Evolutionary conservation across 345 rosid genomes (phyloP).

Genomic region (Aquilaria yunnanensis): DNA sequence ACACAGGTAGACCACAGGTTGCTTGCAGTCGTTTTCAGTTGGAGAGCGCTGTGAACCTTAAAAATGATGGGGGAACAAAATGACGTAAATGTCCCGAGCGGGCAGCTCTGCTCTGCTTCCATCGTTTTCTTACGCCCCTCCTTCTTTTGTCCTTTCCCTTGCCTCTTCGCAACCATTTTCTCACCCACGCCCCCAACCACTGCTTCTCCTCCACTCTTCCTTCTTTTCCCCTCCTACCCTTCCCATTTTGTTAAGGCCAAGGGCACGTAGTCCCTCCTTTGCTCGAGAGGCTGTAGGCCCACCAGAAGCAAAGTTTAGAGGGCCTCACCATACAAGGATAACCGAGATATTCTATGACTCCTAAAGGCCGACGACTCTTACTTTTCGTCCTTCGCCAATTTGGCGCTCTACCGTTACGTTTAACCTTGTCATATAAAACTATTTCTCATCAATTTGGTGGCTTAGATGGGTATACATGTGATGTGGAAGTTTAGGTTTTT

Average conservation of each 20-base stretch:
- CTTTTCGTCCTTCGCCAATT: neutral
- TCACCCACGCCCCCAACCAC: too few species aligned
- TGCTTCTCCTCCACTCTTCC: neutral
- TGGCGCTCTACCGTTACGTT: too few species aligned
- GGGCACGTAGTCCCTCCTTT: too few species aligned
- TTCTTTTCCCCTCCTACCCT: neutral
- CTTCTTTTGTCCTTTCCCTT: slow-evolving; percentile 21
- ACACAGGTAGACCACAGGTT: slow-evolving; percentile 68
- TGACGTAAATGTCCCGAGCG: slow-evolving; percentile 33
- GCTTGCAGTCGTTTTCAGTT: slow-evolving; percentile 88
- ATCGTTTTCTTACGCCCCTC: neutral
- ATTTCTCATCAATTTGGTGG: too few species aligned
- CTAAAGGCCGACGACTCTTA: neutral
- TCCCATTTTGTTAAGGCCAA: neutral
- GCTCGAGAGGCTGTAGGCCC: neutral
- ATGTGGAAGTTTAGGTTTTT: neutral
- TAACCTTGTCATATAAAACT: too few species aligned
- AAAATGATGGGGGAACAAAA: slow-evolving; percentile 14
- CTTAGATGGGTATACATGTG: neutral
- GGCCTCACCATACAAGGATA: neutral
- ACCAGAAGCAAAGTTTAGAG: neutral
- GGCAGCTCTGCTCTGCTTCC: slow-evolving; percentile 2
- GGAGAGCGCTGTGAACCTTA: slow-evolving; percentile 52
- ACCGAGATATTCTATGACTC: neutral
- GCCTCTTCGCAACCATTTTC: slow-evolving; percentile 5